Evolutionary conservation across 2,329 filamentous ascomycete species (phyloP).

Genomic region (Fulvia fulva): DNA sequence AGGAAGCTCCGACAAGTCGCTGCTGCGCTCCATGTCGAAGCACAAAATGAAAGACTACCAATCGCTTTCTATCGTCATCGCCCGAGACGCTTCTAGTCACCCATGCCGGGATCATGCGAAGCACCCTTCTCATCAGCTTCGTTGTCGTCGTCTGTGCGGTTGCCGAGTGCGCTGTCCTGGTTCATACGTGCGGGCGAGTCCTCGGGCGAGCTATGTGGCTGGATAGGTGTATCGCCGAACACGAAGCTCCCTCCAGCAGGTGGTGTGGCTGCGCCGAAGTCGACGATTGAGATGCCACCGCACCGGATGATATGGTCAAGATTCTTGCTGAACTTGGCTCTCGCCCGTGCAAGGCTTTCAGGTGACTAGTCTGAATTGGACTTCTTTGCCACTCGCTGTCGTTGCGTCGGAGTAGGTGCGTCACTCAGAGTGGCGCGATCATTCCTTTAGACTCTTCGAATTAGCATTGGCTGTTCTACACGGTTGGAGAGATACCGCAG

Average conservation of each 20-base stretch:
- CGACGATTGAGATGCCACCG: not conserved
- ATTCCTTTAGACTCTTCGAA: not conserved
- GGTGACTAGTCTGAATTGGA: not conserved
- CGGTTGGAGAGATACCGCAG: not conserved
- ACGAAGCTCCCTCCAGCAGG: not conserved
- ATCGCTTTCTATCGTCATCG: not conserved
- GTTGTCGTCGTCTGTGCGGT: not conserved
- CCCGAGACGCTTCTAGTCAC: not conserved
- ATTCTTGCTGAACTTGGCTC: not conserved
- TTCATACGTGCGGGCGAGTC: not conserved
- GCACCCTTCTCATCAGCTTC: not conserved
- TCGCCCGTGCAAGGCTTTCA: not conserved
- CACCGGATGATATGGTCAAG: not conserved
- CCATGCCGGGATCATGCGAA: not conserved
- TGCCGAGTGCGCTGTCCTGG: not conserved
- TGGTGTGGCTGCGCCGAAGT: not conserved
- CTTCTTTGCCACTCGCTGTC: not conserved
- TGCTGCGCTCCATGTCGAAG: not conserved
- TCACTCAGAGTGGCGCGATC: not conserved
- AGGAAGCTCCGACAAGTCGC: not conserved
- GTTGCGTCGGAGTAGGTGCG: not conserved
- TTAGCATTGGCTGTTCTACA: not conserved
- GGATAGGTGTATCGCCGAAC: not conserved
- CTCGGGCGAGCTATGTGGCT: not conserved
- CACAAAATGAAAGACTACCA: not conserved